A percentile compares a stretch with the other conserved stretches of the same genome.
Conservation (phyloP, 768 basidiomycete species). For the Fibroporia radiculosa region DNA sequence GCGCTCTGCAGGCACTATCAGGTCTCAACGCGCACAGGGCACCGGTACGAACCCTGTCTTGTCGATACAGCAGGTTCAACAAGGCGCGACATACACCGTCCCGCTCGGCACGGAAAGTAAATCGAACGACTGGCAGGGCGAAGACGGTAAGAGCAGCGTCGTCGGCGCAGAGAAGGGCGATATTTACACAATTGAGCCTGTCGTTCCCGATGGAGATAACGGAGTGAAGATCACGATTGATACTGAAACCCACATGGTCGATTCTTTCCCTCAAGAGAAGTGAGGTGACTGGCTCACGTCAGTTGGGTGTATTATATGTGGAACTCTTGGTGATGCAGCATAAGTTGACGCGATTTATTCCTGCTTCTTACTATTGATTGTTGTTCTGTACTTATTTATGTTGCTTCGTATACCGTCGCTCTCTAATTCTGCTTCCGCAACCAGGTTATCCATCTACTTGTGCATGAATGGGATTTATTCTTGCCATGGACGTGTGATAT, state of each 20-base stretch:
- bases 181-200: conserved; percentile 14
- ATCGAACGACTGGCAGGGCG: conserved; percentile 18
- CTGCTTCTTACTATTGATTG: neutral
- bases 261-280: neutral
- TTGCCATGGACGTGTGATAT: too few relatives aligned
- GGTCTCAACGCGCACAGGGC: conserved; percentile 14
- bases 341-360: neutral
- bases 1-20: conserved; percentile 23
- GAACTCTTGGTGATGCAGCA: neutral
- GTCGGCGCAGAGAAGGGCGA: conserved; percentile 19
- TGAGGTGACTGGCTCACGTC: neutral
- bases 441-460: too few relatives aligned
- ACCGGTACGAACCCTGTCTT: conserved; percentile 18
- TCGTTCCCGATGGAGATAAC: conserved; percentile 10
- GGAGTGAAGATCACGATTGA: conserved; percentile 28
- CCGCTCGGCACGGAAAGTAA: conserved; percentile 24
- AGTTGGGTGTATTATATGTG: too few relatives aligned
- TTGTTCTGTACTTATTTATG: neutral
- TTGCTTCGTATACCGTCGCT: conserved; percentile 1
- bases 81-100: conserved; percentile 25
- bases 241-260: conserved; percentile 14
- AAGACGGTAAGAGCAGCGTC: conserved; percentile 24
- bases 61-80: conserved; percentile 16
- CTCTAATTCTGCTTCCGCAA: neutral
- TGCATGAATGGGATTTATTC: too few relatives aligned